Conservation (phyloP, 163 green algal genomes). For the Prototheca wickerhamii region DNA sequence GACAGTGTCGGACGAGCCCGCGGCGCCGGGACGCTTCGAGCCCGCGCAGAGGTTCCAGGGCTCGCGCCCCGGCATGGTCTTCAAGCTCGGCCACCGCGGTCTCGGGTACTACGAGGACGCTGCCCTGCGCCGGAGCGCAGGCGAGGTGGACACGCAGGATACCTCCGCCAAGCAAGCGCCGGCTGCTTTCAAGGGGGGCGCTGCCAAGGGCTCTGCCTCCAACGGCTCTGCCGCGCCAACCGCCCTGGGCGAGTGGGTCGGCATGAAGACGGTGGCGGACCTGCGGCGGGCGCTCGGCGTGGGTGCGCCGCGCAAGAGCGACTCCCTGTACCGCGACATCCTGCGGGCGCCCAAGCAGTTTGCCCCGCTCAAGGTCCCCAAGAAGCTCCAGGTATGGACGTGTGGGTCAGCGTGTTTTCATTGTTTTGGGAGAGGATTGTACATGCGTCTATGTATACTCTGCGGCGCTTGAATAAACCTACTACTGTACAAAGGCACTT, state of each 20-base stretch:
- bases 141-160: not conserved
- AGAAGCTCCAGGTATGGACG: conserved; percentile 48
- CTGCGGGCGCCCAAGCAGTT: conserved; percentile 74
- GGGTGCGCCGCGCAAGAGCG: conserved; percentile 69
- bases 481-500: too few relatives aligned
- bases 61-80: conserved; percentile 48
- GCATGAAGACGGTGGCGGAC: conserved; percentile 82
- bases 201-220: not conserved
- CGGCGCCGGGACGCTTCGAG: conserved; percentile 23
- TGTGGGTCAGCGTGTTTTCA: not conserved
- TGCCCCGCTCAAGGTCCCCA: conserved; percentile 86
- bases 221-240: not conserved
- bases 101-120: conserved; percentile 77
- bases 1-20: conserved; percentile 1
- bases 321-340: conserved; percentile 86
- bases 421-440: not conserved
- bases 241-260: conserved; percentile 56
- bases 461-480: not conserved
- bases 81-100: conserved; percentile 57
- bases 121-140: not conserved
- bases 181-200: conserved; percentile 1
- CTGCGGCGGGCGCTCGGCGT: conserved; percentile 65
- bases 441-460: not conserved
- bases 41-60: conserved; percentile 46
- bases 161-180: not conserved